Percentiles rank a stretch among this genome's conserved stretches.
These are phyloP conservation scores for Nannochloropsis oceanica DNA, from an alignment of 108 stramenopile species.

Conservation along the genomic window DNA sequence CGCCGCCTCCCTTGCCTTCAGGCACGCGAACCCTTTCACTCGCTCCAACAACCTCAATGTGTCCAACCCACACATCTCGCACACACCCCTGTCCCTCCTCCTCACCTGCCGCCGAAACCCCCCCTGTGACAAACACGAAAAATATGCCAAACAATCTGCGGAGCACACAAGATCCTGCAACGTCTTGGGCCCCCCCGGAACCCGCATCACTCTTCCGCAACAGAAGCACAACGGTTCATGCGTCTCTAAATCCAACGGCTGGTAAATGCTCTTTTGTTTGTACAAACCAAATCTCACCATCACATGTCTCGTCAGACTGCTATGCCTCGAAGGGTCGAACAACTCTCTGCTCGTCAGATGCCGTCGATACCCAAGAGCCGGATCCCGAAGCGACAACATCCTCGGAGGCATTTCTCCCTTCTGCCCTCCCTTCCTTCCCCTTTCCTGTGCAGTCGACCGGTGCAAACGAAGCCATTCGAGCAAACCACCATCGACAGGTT, in stretches of 20 bases:
- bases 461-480: neutral
- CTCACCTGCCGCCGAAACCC: neutral
- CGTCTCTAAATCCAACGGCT: neutral
- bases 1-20: neutral
- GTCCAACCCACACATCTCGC: constrained; percentile 1
- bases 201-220: neutral
- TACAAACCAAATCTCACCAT: neutral
- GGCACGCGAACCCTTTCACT: neutral
- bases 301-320: neutral
- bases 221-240: neutral
- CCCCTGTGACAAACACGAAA: neutral
- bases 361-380: neutral
- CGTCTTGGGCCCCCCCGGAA: neutral
- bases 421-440: neutral
- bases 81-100: constrained; percentile 3
- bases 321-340: neutral
- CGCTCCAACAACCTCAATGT: neutral
- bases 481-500: neutral
- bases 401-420: neutral
- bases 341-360: neutral
- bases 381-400: neutral
- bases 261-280: neutral
- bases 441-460: neutral
- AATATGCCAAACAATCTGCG: neutral
- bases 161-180: neutral